phyloP scores from a whole-genome alignment of 1,139 yeast species.

The Blastobotrys apis region DNA sequence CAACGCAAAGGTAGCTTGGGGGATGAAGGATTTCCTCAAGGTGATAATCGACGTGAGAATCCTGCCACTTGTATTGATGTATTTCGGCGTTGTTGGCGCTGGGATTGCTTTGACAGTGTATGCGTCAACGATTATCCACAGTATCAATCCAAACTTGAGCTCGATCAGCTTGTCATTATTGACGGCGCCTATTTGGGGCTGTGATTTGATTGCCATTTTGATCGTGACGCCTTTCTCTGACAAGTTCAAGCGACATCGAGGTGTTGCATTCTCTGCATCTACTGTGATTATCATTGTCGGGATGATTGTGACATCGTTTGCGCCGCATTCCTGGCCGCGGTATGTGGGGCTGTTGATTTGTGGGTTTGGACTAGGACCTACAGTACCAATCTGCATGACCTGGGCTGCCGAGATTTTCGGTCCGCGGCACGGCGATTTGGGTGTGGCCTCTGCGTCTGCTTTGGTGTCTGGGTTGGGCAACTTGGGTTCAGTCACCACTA shows the following conservation, averaged over 20 bases:
- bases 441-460: conserved; percentile 79
- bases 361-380: conserved; percentile 86
- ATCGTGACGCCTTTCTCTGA: conserved; percentile 78
- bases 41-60: conserved; percentile 60
- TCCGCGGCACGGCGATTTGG: conserved; percentile 72
- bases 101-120: conserved; percentile 83
- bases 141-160: conserved; percentile 57
- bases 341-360: conserved; percentile 77
- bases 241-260: conserved; percentile 53
- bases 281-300: conserved; percentile 69
- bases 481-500: conserved; percentile 77
- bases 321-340: conserved; percentile 66
- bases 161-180: conserved; percentile 69
- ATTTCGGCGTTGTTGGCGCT: conserved; percentile 87
- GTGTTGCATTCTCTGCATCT: conserved; percentile 57
- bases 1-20: conserved; percentile 51
- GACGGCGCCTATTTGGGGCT: conserved; percentile 88
- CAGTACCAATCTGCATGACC: conserved; percentile 86
- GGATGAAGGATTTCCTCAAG: conserved; percentile 52
- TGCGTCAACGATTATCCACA: conserved; percentile 74
- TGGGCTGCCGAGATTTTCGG: conserved; percentile 78
- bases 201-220: conserved; percentile 75
- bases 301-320: conserved; percentile 70
- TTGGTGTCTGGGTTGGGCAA: conserved; percentile 82
- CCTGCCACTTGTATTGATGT: conserved; percentile 83